A percentile compares a stretch with the other conserved stretches of the same genome.
Conservation (phyloP, 129 eudicot genomes). For the Flaveria ramosissima region DNA sequence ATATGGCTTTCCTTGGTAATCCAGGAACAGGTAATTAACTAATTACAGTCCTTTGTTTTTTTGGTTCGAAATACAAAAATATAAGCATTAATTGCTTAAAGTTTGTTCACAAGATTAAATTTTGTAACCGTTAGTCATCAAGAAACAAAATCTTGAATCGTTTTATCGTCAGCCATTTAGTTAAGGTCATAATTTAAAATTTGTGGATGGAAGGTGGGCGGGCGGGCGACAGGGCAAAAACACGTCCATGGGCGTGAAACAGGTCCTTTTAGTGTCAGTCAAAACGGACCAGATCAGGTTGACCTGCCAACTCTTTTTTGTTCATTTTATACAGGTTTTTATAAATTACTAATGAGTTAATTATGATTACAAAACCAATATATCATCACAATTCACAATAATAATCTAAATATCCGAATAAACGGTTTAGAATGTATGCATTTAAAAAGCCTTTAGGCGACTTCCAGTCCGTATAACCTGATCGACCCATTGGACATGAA, state of each 20-base stretch:
- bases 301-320: neutral
- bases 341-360: neutral
- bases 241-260: neutral
- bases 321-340: neutral
- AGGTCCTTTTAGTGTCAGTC: neutral
- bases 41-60: neutral
- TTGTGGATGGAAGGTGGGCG: neutral
- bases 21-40: slow-evolving; percentile 19
- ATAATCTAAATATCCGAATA: neutral
- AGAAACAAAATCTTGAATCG: neutral
- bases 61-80: neutral
- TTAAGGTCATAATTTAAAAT: neutral
- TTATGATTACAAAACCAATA: neutral
- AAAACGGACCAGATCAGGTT: neutral
- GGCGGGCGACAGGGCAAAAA: neutral
- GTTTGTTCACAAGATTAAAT: neutral
- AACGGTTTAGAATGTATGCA: neutral
- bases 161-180: neutral
- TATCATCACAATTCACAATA: neutral
- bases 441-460: neutral
- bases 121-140: neutral
- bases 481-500: neutral
- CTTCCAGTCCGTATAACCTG: neutral
- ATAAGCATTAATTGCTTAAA: neutral
- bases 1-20: slow-evolving; percentile 59